Evolutionary conservation across 83 land plant species (phyloP).

Genomic region (Thuja plicata): DNA sequence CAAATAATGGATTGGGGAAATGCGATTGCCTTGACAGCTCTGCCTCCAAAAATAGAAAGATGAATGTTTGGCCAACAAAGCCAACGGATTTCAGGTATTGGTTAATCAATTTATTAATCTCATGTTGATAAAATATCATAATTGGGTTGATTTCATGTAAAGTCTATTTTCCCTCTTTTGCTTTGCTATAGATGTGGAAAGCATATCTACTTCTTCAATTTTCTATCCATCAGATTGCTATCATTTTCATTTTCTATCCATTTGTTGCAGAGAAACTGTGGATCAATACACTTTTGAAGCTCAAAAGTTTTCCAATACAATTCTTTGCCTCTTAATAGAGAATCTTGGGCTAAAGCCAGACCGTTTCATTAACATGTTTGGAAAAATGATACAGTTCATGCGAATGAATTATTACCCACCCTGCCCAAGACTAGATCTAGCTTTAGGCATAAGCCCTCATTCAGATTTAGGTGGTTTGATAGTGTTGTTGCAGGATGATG

Average conservation of each 20-base stretch:
- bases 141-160: too few species aligned
- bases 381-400: background rate
- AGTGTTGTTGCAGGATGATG: constrained; percentile 56
- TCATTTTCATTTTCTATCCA: background rate
- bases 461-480: constrained; percentile 48
- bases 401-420: constrained; percentile 31
- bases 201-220: too few species aligned
- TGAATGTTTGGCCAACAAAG: constrained; percentile 24
- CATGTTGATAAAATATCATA: too few species aligned
- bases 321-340: constrained; percentile 16
- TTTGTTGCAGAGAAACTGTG: background rate
- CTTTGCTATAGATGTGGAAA: too few species aligned
- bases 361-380: background rate
- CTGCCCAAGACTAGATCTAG: constrained; percentile 49
- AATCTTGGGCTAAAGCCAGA: background rate
- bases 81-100: constrained; percentile 26
- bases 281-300: background rate
- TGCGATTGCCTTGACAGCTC: constrained; percentile 21
- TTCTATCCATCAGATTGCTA: too few species aligned
- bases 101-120: too few species aligned
- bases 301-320: background rate
- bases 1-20: constrained; percentile 37
- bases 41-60: constrained; percentile 20
- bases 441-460: constrained; percentile 29
- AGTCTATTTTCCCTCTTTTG: too few species aligned